Percentiles rank a stretch among this genome's conserved stretches.
Conservation (phyloP, 257 asterid species). For the Plantago major region DNA sequence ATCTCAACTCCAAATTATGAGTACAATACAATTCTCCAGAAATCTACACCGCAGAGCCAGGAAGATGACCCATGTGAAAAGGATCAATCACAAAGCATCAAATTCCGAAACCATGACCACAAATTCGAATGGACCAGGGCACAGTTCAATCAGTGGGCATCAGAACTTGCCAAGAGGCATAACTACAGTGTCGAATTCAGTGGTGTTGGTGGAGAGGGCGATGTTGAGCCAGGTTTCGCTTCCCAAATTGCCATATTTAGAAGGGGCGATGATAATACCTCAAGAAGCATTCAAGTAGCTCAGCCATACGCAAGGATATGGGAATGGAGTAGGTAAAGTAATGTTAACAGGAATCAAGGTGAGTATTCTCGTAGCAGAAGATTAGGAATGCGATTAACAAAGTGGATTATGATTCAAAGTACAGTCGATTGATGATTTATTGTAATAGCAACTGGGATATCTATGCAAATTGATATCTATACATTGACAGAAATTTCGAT, state of each 20-base stretch:
- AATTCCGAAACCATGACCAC: slow-evolving; percentile 91
- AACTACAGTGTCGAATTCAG: slow-evolving; percentile 63
- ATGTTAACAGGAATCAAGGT: too few species aligned
- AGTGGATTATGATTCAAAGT: too few species aligned
- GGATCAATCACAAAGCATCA: slow-evolving; percentile 40
- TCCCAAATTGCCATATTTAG: slow-evolving; percentile 89
- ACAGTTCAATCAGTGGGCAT: slow-evolving; percentile 77
- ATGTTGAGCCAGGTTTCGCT: slow-evolving; percentile 84
- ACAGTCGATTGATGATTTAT: too few species aligned
- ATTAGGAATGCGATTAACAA: too few species aligned
- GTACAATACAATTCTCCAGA: slow-evolving; percentile 83
- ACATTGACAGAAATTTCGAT: too few species aligned
- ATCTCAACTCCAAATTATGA: slow-evolving; percentile 94
- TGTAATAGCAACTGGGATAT: too few species aligned
- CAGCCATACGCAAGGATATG: slow-evolving; percentile 35
- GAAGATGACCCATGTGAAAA: slow-evolving; percentile 71
- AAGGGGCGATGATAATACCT: slow-evolving; percentile 30
- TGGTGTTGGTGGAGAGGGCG: slow-evolving; percentile 78
- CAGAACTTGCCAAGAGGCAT: slow-evolving; percentile 51
- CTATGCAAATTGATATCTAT: too few species aligned
- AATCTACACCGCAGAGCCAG: slow-evolving; percentile 44
- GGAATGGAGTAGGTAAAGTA: too few species aligned
- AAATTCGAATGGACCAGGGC: slow-evolving; percentile 93
- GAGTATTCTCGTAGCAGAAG: too few species aligned
- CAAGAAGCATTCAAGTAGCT: slow-evolving; percentile 21